Percentiles rank a stretch among this genome's conserved stretches.
phyloP scores from a whole-genome alignment of 805 yeast genomes.

The Ogataea pilisensis region DNA sequence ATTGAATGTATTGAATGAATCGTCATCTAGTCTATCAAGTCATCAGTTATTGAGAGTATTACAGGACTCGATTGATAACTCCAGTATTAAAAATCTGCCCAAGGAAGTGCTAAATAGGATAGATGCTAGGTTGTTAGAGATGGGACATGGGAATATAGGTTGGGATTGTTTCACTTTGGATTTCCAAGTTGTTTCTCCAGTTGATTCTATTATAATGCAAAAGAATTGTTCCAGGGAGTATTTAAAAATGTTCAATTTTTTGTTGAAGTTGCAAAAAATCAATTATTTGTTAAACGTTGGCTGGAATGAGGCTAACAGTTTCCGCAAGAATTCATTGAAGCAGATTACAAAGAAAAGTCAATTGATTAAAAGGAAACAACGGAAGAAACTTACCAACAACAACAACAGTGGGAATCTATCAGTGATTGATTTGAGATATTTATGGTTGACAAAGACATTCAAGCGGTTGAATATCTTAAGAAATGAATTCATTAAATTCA shows the following conservation, averaged over 20 bases:
- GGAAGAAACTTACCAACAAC: too few relatives aligned
- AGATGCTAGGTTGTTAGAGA: slow-evolving; percentile 79
- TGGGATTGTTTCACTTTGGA: slow-evolving; percentile 94
- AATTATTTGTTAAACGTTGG: slow-evolving; percentile 44
- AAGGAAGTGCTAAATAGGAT: slow-evolving; percentile 46
- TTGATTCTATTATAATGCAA: slow-evolving; percentile 49
- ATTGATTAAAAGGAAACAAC: slow-evolving; percentile 8
- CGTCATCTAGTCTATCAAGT: slow-evolving; percentile 60
- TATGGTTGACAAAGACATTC: slow-evolving; percentile 22
- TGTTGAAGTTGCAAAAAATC: slow-evolving; percentile 74
- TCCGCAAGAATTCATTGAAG: slow-evolving; percentile 27
- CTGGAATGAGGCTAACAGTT: slow-evolving; percentile 40
- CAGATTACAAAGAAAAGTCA: slow-evolving; percentile 13
- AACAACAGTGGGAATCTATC: slow-evolving; percentile 6
- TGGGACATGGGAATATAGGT: slow-evolving; percentile 68
- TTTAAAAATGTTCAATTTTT: slow-evolving; percentile 74
- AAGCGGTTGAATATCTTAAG: slow-evolving; percentile 36
- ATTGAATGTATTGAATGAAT: slow-evolving; percentile 46
- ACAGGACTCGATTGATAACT: slow-evolving; percentile 55
- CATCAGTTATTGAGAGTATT: slow-evolving; percentile 62
- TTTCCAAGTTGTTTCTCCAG: slow-evolving; percentile 50
- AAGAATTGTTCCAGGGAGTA: slow-evolving; percentile 53
- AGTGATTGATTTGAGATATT: slow-evolving; percentile 13
- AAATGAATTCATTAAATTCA: slow-evolving; percentile 37
- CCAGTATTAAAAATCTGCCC: slow-evolving; percentile 43